Evolutionary conservation across 2,329 filamentous ascomycete genomes (phyloP), one percentile per base, ranked within the genome.

Genomic region (Trichoderma sp.): DNA sequence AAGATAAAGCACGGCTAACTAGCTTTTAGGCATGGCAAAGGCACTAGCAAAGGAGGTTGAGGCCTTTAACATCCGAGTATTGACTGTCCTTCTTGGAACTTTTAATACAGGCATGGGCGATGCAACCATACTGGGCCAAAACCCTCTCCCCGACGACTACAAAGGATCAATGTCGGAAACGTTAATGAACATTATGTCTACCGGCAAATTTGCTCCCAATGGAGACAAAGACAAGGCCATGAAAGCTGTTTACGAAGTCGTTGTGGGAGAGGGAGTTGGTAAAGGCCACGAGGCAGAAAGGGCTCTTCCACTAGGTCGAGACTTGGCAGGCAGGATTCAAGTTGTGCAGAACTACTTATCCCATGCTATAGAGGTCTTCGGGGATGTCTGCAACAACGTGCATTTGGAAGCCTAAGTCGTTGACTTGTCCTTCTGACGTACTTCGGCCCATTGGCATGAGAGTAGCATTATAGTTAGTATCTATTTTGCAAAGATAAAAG

Each of bases 141-240:
- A 34, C 26, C 56, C 66, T 1, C 66, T 51, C 1, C 66, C 66
- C 2, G 36, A 34, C 0, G 66, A 69, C 11, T 69, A 69, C 57
- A 69, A 34, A 14, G 66, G 66, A 24, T 69, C 66, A 3, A 26
- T 69, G 36, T 32, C 66, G 6, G 66, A 69, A 34, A 61, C 3
- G 4, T 14, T 69, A 1, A 69, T 69, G 66, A 28, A 47, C 2
- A 15, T 57, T n/a, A 69, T 69, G 53, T 69, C 66, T 34, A 69
- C 56, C 2, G 66, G 66, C 3, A 61, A 61, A 8, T 69, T 69
- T 26, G 11, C 56, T 12, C 66, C 66, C 5, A 69, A 69, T 26
- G 66, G 66, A 51, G 66, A 69, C 57, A 69, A 69, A 26, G 66
- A 69, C 2, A 69, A 69, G 30, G 66, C 66, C 9, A 69, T 69